Percentiles rank a stretch among this genome's conserved stretches.
Evolutionary conservation across 768 basidiomycete genomes (phyloP).

Genomic region (Antrodiella citrinella): DNA sequence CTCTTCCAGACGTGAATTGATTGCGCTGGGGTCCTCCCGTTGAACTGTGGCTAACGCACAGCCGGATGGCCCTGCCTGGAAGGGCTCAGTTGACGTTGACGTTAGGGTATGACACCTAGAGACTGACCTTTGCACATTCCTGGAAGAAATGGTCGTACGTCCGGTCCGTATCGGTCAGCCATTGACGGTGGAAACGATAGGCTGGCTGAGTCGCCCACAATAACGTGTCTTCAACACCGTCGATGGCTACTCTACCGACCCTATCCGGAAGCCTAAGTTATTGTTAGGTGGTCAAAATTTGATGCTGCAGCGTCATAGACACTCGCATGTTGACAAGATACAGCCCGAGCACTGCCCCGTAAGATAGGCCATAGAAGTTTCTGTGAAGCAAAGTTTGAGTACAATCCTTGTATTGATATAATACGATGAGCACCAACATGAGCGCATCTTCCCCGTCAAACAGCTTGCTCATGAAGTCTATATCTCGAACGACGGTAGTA

Average conservation of each 20-base stretch:
- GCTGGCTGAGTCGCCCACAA: slow-evolving; percentile 18
- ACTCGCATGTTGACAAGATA: slow-evolving; percentile 27
- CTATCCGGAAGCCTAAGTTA: slow-evolving; percentile 24
- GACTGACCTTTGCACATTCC: slow-evolving; percentile 19
- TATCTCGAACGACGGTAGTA: slow-evolving; percentile 20
- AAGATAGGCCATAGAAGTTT: slow-evolving; percentile 25
- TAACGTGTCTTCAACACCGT: slow-evolving; percentile 23
- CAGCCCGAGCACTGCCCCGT: slow-evolving; percentile 23
- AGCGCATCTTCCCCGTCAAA: slow-evolving; percentile 19
- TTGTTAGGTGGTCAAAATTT: too few species aligned
- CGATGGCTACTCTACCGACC: slow-evolving; percentile 23
- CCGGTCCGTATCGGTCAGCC: slow-evolving; percentile 17
- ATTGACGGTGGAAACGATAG: slow-evolving; percentile 16
- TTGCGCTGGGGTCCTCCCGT: background rate
- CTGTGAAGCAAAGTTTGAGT: slow-evolving; percentile 7
- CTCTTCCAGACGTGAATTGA: slow-evolving; percentile 14
- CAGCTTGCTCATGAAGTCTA: slow-evolving; percentile 16
- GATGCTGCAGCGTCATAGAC: too few species aligned
- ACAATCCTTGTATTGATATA: background rate
- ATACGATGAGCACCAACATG: slow-evolving; percentile 3
- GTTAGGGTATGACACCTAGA: background rate
- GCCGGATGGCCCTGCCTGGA: background rate
- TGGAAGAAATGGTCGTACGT: slow-evolving; percentile 20
- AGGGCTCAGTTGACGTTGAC: background rate
- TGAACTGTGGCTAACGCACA: background rate